phyloP scores from a whole-genome alignment of 805 yeast species.

The Saccharomyces eubayanus region DNA sequence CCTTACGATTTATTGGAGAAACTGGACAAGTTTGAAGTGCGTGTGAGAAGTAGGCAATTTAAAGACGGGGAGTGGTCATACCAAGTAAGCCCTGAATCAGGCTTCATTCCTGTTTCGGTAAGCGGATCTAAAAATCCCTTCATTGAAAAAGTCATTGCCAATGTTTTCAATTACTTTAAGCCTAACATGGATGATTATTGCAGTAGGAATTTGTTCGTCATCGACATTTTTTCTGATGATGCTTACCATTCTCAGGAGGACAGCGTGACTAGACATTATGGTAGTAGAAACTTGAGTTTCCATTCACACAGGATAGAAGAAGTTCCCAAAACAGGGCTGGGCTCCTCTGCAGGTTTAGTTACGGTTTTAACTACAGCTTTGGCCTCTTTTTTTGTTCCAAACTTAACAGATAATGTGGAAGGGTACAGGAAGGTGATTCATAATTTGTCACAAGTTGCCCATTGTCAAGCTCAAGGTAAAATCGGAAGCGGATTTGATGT shows the following conservation, averaged over 20 bases:
- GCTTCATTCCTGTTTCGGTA: conserved; percentile 22
- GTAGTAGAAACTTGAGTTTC: conserved; percentile 42
- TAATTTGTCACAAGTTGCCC: conserved; percentile 80
- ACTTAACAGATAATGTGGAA: conserved; percentile 19
- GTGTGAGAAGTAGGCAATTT: conserved; percentile 71
- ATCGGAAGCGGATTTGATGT: conserved; percentile 97
- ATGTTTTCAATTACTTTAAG: conserved; percentile 46
- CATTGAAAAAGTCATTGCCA: conserved; percentile 51
- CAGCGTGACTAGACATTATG: conserved; percentile 32
- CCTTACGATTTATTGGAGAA: conserved; percentile 4
- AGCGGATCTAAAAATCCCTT: conserved; percentile 56
- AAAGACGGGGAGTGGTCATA: conserved; percentile 62
- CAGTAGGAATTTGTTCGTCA: conserved; percentile 9
- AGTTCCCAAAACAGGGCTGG: conserved; percentile 90
- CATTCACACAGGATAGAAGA: conserved; percentile 54
- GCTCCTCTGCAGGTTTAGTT: conserved; percentile 91
- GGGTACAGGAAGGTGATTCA: conserved; percentile 42
- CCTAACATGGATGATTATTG: conserved; percentile 13
- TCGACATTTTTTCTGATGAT: conserved; percentile 74
- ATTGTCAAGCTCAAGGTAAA: conserved; percentile 89
- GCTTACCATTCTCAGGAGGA: conserved; percentile 77
- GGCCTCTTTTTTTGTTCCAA: conserved; percentile 37
- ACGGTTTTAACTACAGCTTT: conserved; percentile 70
- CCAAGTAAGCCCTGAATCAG: conserved; percentile 19
- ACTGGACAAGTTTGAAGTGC: conserved; percentile 27